Base-by-base conservation (phyloP, 2,329 filamentous ascomycete species). In the Xylariaceae sp. region DNA sequence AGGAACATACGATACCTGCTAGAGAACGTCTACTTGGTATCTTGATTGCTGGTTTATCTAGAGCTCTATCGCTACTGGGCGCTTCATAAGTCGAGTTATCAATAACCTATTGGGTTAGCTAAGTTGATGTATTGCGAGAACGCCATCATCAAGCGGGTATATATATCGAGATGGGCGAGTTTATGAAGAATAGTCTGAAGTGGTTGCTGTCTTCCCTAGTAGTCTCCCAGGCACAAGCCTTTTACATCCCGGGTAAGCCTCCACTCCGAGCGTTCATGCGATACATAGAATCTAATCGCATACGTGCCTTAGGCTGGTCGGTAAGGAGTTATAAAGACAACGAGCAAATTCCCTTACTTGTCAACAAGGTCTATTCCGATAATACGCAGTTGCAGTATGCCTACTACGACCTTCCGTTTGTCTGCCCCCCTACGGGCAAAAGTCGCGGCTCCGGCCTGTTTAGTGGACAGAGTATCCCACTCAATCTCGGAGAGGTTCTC, bases 331-430 rank as follows among this genome's bases (percentile, higher is more conserved):
- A 96, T 71, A 81, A 81, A 63, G 84, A 92, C 61, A 83, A 85
- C 71, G 89, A 96, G 65, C 79, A 85, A 10, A 89, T 96, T 40
- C 91, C 91, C 1, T 80, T 96, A n/a, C 86, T 93, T 53, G 89
- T 95, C 62, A 96, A 96, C 78, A 96, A 96, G 73, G 87, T 93
- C 66, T 96, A 93, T 74, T 96, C 91, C 52, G 91, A 96, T 74
- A 87, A 90, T 67, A 95, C 90, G 7, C 89, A 95, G 71, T 79
- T 96, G n/a, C 91, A 96, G 73, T 96, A 92, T 83, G 91, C 91
- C 64, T 96, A 93, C 77, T 90, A 89, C 71, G 89, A 95, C 66
- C 85, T 96, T 1, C 91, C 91, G 7, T 96, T 96, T 71, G 89
- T 93, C 51, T 96, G 91, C 69, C 89, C 89, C 10, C 89, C 90